Percentiles rank a stretch among this genome's conserved stretches.
Evolutionary conservation across 768 basidiomycete genomes (phyloP).

Genomic region (Lyophyllum semitale): DNA sequence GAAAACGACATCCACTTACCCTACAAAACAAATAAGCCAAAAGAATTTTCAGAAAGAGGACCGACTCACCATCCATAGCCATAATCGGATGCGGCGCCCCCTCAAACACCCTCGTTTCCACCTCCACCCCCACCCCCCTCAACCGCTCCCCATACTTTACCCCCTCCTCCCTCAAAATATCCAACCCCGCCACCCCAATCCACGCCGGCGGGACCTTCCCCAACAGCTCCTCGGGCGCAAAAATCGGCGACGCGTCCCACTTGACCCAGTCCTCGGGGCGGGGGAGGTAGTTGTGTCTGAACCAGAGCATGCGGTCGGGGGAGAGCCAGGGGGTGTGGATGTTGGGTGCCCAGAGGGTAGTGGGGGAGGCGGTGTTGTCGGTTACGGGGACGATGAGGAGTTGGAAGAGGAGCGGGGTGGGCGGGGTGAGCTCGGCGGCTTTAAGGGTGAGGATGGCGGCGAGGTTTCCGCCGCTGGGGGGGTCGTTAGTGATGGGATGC

Average conservation of each 20-base stretch:
- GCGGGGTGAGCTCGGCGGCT: conserved; percentile 47
- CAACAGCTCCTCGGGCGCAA: conserved; percentile 59
- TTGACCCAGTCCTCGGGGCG: conserved; percentile 57
- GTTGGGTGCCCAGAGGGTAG: conserved; percentile 58
- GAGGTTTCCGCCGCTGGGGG: conserved; percentile 65
- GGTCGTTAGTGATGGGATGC: background rate
- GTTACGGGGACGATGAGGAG: conserved; percentile 72
- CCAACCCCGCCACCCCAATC: conserved; percentile 65
- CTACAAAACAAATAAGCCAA: too few relatives aligned
- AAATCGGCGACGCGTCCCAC: conserved; percentile 74
- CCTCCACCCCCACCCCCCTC: conserved; percentile 49
- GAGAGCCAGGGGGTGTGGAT: conserved; percentile 58
- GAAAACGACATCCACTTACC: background rate
- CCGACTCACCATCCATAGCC: conserved; percentile 69
- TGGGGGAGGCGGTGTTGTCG: conserved; percentile 63
- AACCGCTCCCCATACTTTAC: conserved; percentile 63
- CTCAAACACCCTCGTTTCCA: conserved; percentile 57
- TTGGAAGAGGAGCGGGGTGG: conserved; percentile 59
- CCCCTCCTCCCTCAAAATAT: conserved; percentile 70
- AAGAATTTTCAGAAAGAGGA: too few relatives aligned
- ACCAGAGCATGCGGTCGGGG: conserved; percentile 74
- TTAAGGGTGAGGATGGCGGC: conserved; percentile 68
- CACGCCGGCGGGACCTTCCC: conserved; percentile 55
- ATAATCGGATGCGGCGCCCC: conserved; percentile 72
- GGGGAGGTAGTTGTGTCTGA: conserved; percentile 68